Evolutionary conservation across 768 basidiomycete genomes (phyloP).

Genomic region (Leccinum boreale): DNA sequence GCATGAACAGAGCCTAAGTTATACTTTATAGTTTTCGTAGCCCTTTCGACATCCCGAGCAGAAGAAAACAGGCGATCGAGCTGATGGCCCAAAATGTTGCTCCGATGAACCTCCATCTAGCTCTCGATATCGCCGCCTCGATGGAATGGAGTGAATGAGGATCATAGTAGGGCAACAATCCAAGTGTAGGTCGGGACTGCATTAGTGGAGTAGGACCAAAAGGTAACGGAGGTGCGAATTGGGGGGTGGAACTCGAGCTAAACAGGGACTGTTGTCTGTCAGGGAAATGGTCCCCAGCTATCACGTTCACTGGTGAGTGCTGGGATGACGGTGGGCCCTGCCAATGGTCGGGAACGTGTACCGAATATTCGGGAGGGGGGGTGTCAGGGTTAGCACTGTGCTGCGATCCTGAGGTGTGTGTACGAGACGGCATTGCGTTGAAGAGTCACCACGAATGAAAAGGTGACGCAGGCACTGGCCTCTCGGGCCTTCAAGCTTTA

Average conservation of each 20-base stretch:
- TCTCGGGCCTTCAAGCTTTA: background rate
- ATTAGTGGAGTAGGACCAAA: slow-evolving; percentile 42
- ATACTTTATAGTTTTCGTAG: slow-evolving; percentile 3
- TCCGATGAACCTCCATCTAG: slow-evolving; percentile 42
- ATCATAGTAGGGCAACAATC: slow-evolving; percentile 41
- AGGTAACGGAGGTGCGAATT: slow-evolving; percentile 14
- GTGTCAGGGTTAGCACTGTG: slow-evolving; percentile 25
- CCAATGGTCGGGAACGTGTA: slow-evolving; percentile 12
- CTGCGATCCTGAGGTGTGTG: slow-evolving; percentile 14
- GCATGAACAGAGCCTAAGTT: background rate
- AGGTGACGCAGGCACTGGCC: background rate
- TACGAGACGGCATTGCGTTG: slow-evolving; percentile 12
- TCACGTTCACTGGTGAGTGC: slow-evolving; percentile 10
- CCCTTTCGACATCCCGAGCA: slow-evolving; percentile 24
- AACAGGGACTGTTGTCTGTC: slow-evolving; percentile 15
- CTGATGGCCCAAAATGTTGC: slow-evolving; percentile 39
- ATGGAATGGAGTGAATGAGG: slow-evolving; percentile 38
- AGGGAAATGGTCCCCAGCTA: slow-evolving; percentile 13
- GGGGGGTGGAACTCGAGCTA: slow-evolving; percentile 13
- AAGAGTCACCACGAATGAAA: background rate
- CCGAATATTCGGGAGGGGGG: slow-evolving; percentile 29
- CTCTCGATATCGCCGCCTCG: slow-evolving; percentile 36
- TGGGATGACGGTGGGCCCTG: slow-evolving; percentile 17
- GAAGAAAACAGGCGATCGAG: slow-evolving; percentile 28
- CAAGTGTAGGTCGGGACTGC: slow-evolving; percentile 34